Percentiles rank a stretch among this genome's conserved stretches.
Conservation (phyloP, 176 grass and related monocot species). For the Rhynchospora pubera region DNA sequence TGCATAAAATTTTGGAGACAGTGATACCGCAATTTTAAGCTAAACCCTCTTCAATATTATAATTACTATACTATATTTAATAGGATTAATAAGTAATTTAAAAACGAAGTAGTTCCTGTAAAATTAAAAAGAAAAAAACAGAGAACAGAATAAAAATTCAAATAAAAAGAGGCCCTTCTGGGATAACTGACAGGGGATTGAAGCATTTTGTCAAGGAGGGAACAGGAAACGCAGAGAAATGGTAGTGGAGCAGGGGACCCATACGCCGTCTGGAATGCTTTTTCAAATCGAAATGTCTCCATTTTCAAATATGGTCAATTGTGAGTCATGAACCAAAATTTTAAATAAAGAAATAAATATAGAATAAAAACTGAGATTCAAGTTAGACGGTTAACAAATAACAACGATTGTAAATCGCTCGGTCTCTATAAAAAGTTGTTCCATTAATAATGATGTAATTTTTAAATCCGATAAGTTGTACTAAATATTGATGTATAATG, state of each 20-base stretch:
- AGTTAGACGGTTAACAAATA: too few relatives aligned
- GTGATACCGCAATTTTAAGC: background rate
- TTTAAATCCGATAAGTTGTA: too few relatives aligned
- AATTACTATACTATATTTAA: background rate
- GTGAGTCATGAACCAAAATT: background rate
- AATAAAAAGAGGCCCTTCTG: background rate
- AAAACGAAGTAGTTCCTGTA: background rate
- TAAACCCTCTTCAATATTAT: background rate
- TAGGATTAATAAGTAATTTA: background rate
- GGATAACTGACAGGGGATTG: background rate
- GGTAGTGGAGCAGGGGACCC: slow-evolving; percentile 3
- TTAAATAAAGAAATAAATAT: too few relatives aligned
- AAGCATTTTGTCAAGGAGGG: background rate
- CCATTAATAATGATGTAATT: too few relatives aligned
- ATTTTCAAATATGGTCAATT: background rate
- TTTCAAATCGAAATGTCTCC: background rate
- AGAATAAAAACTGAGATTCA: too few relatives aligned
- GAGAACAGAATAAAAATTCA: background rate
- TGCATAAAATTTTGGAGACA: too few relatives aligned
- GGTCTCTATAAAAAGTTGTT: too few relatives aligned
- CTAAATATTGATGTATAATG: too few relatives aligned
- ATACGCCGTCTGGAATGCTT: background rate
- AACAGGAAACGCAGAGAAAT: background rate
- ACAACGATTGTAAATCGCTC: too few relatives aligned
- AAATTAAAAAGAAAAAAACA: too few relatives aligned